These are phyloP conservation scores for Hericium coralloides DNA, from an alignment of 768 basidiomycete genomes.

Conservation along the genomic window DNA sequence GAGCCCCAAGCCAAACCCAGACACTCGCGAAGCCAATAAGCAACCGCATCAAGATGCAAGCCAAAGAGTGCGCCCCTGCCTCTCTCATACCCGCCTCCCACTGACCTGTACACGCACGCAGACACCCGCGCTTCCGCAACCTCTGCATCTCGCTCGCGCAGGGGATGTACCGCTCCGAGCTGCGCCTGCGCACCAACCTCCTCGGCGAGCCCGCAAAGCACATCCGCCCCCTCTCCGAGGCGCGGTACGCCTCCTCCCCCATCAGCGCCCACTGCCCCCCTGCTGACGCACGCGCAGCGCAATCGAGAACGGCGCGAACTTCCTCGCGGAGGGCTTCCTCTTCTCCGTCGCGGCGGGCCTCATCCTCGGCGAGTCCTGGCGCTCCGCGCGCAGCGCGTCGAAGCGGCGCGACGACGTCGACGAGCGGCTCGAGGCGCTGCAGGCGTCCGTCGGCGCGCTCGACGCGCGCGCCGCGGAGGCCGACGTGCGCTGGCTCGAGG, in stretches of 20 bases:
- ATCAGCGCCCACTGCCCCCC: neutral
- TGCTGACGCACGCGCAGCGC: conserved; percentile 36
- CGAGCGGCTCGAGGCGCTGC: conserved; percentile 57
- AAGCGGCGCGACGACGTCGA: conserved; percentile 68
- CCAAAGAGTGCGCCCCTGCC: conserved; percentile 46
- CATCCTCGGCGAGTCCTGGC: conserved; percentile 72
- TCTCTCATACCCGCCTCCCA: neutral
- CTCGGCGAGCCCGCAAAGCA: conserved; percentile 68
- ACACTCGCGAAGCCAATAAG: conserved; percentile 84
- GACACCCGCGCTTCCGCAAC: conserved; percentile 64
- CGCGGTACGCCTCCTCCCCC: conserved; percentile 36
- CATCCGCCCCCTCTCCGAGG: conserved; percentile 70
- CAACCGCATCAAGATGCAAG: conserved; percentile 57
- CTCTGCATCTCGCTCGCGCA: conserved; percentile 72
- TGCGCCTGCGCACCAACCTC: conserved; percentile 62
- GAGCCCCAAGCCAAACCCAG: conserved; percentile 26
- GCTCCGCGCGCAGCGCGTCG: conserved; percentile 57
- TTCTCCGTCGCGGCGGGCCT: conserved; percentile 67
- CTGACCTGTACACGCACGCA: conserved; percentile 15
- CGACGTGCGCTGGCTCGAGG: conserved; percentile 37
- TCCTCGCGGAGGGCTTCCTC: conserved; percentile 78
- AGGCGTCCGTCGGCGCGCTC: conserved; percentile 36
- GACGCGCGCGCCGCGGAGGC: conserved; percentile 30
- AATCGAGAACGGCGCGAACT: conserved; percentile 80
- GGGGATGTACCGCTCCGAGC: conserved; percentile 64